Conservation (phyloP, 371 early-diverging fungal genomes). For the Saksenaea vasiformis region DNA sequence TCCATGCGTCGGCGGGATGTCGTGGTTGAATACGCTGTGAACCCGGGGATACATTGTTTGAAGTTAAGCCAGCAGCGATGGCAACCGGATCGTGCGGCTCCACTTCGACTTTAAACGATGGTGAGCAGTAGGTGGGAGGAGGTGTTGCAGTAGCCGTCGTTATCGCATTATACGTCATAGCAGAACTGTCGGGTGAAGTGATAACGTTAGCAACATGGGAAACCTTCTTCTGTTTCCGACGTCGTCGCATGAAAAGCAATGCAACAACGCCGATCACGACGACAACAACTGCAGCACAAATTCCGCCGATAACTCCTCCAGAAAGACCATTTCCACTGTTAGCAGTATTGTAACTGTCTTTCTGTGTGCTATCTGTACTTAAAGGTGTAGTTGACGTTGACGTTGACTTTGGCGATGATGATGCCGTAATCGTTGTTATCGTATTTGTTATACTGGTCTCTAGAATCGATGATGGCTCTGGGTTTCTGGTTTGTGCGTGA, state of each 20-base stretch:
- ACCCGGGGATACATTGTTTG: neutral
- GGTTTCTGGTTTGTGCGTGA: too few species aligned
- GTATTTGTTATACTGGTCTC: too few species aligned
- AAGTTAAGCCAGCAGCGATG: neutral
- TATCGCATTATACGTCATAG: slow-evolving; percentile 4
- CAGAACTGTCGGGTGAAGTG: neutral
- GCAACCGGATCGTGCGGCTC: neutral
- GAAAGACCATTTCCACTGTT: neutral
- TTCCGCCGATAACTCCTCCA: slow-evolving; percentile 23
- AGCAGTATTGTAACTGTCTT: neutral
- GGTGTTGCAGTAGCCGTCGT: slow-evolving; percentile 9
- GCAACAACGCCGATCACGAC: slow-evolving; percentile 14
- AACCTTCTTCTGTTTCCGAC: slow-evolving; percentile 6
- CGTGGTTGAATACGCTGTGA: slow-evolving; percentile 4
- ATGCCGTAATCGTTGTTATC: neutral
- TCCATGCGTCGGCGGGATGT: slow-evolving; percentile 5
- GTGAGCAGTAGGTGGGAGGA: neutral
- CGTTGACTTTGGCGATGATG: neutral
- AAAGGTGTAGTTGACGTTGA: neutral
- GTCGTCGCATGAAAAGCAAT: slow-evolving; percentile 21
- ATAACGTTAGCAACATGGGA: neutral
- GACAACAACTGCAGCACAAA: slow-evolving; percentile 21
- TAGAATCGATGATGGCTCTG: too few species aligned
- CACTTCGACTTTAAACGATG: neutral
- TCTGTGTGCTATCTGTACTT: neutral